Conservation (phyloP, 331 rosid genomes). For the Phaseolus coccineus region DNA sequence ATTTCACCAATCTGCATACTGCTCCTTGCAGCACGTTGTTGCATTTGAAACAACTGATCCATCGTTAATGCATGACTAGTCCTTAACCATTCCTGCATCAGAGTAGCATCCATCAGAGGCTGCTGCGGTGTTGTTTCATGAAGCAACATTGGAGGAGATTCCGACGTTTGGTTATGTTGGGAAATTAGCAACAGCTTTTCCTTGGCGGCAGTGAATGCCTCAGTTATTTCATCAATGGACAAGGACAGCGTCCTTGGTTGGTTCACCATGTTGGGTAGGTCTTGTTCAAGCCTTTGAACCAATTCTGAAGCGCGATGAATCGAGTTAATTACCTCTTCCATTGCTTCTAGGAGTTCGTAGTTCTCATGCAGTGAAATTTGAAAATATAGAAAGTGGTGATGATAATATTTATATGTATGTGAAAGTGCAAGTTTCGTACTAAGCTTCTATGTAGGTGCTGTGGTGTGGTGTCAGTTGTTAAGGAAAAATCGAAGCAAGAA, state of each 20-base stretch:
- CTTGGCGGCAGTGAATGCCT: conserved; percentile 48
- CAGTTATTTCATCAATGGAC: conserved; percentile 53
- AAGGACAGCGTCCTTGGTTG: conserved; percentile 38
- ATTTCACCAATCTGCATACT: conserved; percentile 7
- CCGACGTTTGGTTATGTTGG: neutral
- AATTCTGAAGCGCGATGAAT: conserved; percentile 56
- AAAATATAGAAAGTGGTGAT: neutral
- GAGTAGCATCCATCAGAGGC: conserved; percentile 28
- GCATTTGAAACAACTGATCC: conserved; percentile 41
- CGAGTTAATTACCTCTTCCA: conserved; percentile 52
- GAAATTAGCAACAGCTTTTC: neutral
- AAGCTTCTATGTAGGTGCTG: conserved; percentile 41
- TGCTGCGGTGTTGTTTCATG: conserved; percentile 19
- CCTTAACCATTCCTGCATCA: conserved; percentile 51
- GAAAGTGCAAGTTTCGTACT: neutral
- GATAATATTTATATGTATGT: neutral
- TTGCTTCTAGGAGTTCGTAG: conserved; percentile 27
- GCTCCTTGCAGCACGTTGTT: conserved; percentile 27
- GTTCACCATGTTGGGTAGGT: conserved; percentile 45
- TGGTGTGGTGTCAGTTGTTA: neutral
- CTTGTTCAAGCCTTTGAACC: conserved; percentile 54
- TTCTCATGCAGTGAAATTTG: neutral
- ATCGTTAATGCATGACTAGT: neutral
- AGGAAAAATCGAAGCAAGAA: neutral
- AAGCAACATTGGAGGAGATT: conserved; percentile 8